These are phyloP conservation scores for Thecaphora thlaspeos DNA, from an alignment of 1,284 basidiomycete genomes.

Conservation along the genomic window DNA sequence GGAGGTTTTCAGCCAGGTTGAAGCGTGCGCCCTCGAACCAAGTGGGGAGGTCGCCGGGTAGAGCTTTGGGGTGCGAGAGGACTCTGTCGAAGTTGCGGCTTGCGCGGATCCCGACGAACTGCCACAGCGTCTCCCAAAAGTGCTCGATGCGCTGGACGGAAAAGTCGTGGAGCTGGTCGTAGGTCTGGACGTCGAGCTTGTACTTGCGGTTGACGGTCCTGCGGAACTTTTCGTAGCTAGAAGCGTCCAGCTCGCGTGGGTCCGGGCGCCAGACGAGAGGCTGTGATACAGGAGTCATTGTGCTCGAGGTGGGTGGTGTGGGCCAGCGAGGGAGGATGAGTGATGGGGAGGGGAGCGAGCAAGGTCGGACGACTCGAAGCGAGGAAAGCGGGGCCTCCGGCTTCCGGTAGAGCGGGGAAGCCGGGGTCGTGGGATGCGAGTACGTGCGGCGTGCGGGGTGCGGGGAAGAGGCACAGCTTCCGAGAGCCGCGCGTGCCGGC, in stretches of 20 bases:
- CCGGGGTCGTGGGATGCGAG: no score
- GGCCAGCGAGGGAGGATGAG: background rate
- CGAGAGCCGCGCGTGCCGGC: no score
- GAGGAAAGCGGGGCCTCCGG: no score
- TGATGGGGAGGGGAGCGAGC: no score
- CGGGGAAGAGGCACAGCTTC: no score
- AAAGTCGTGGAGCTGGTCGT: slow-evolving; percentile 36
- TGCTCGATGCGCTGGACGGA: slow-evolving; percentile 27
- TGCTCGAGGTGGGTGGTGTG: no score
- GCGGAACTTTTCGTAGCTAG: slow-evolving; percentile 36
- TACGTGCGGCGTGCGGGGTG: no score
- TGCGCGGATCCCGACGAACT: slow-evolving; percentile 30
- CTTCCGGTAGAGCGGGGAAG: no score
- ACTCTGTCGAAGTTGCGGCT: slow-evolving; percentile 18
- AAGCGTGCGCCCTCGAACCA: slow-evolving; percentile 33
- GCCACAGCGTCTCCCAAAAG: slow-evolving; percentile 36
- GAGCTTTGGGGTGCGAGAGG: slow-evolving; percentile 26
- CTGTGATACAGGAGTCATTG: background rate
- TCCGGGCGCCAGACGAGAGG: slow-evolving; percentile 32
- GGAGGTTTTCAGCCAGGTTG: slow-evolving; percentile 32
- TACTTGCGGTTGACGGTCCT: slow-evolving; percentile 22
- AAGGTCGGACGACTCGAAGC: no score
- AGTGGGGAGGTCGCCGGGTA: slow-evolving; percentile 28
- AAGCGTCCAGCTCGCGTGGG: slow-evolving; percentile 11
- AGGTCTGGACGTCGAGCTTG: slow-evolving; percentile 24